phyloP scores from a whole-genome alignment of 1,139 yeast genomes.

The Hansenula anomala region DNA sequence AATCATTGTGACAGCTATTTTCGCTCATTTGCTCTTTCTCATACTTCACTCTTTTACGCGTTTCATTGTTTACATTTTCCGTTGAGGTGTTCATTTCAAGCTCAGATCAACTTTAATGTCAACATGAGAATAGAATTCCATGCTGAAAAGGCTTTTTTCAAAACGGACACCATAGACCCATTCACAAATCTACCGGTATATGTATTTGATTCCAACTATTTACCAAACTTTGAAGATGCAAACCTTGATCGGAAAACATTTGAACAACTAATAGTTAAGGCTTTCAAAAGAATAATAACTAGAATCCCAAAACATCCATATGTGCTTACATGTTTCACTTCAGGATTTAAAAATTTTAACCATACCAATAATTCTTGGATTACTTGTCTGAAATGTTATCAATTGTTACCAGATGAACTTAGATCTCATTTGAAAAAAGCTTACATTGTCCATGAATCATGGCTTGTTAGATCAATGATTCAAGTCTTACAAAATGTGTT shows the following conservation, averaged over 20 bases:
- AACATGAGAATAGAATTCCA: constrained; percentile 27
- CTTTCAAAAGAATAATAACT: constrained; percentile 29
- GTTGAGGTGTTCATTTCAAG: no score
- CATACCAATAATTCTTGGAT: constrained; percentile 51
- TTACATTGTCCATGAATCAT: constrained; percentile 85
- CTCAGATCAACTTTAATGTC: no score
- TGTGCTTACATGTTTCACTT: constrained; percentile 67
- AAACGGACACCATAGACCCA: constrained; percentile 56
- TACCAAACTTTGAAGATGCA: constrained; percentile 47
- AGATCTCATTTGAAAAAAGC: constrained; percentile 55
- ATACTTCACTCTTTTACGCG: no score
- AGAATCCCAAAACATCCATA: constrained; percentile 53
- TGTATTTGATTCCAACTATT: constrained; percentile 70
- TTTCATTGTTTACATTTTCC: no score
- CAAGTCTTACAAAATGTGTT: constrained; percentile 66
- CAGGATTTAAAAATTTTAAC: constrained; percentile 60
- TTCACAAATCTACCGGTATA: constrained; percentile 59
- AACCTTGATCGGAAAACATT: constrained; percentile 29
- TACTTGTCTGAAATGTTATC: constrained; percentile 74
- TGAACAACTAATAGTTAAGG: constrained; percentile 35
- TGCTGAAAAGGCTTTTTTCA: constrained; percentile 49
- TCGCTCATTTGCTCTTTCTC: no score
- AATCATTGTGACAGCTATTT: no score
- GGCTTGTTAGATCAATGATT: constrained; percentile 80
- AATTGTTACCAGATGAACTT: constrained; percentile 56